Base-by-base conservation (phyloP, 345 rosid species). In the Eucalyptus melliodora region DNA sequence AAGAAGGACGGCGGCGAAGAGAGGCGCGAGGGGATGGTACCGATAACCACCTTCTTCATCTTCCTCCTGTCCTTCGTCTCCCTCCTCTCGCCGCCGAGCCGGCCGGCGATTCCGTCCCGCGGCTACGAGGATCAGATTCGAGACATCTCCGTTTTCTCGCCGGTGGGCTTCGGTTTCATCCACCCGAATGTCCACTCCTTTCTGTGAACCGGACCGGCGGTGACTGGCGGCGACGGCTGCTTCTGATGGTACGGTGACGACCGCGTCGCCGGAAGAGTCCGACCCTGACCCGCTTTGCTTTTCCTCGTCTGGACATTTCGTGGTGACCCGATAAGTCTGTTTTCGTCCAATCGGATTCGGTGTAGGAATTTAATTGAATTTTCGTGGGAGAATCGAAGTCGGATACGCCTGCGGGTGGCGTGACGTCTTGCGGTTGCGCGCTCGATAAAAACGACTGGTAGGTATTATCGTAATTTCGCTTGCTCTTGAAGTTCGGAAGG, bases 1-100 rank as follows among this genome's bases (percentile, higher is more conserved):
- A 72, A 15, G 80, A 6, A 51, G 55, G 9, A 51, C 55, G 55
- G 21, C 21, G 8, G 0, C 24, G 24, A 17, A 26, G 72, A 65
- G 40, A 31, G 77, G 34, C 77, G 21, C 21, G 77, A 67, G 42
- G 23, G 14, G 45, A 72, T 91, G 92, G 89, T 62, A 47, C 92
- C 92, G 23, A 90, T 90, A 69, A 88, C 91, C 87, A 88, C 89
- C 89, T 81, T 91, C 81, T 47, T 90, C 69, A 26, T 87, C 92
- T 87, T 88, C 90, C 81, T 91, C 42, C 14, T 88, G 59, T 91
- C 91, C 31, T 80, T 87, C 37, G 86, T 81, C 86, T n/a, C 69
- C 53, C 37, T 80, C n/a, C 55, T 90, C n/a, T 80, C 67, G 45
- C 5, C 49, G 5, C 88, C 60, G 42, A 72, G 60, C 12, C 26